Base-by-base conservation (phyloP, 2,329 filamentous ascomycete species). In the Colletotrichum cuscutae region DNA sequence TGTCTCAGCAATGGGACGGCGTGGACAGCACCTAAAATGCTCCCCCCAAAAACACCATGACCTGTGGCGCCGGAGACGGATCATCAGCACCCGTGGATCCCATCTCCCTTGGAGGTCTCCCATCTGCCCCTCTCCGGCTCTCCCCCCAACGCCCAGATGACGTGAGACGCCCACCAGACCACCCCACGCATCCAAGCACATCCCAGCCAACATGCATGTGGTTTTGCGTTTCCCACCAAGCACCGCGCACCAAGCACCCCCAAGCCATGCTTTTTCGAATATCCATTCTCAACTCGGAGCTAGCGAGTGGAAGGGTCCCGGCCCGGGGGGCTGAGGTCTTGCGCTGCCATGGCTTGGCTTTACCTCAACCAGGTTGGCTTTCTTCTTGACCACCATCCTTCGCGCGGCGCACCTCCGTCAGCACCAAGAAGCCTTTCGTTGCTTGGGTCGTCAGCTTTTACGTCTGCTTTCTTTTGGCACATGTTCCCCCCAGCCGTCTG, bases 241-340 rank as follows among this genome's bases (percentile, higher is more conserved):
- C 15, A 42, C 37, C 37, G 15, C 37, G 37, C 37, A 42, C 37
- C 37, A 42, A 42, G 37, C 37, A 19, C 13, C 13, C 35, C 24
- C 5, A n/a, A 26, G 9, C 11, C 5, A 5, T 30, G 15, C 13
- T 49, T 22, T 15, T 28, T 54, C 37, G 37, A 42, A 49, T 26
- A 54, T 13, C 52, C 52, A 35, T 22, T 49, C 22, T 19, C 35
- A 42, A 54, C 35, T 24, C 30, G 35, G 66, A 56, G 60, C 60
- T 53, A 22, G 60, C 46, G 28, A 53, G 28, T 53, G 28, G 46
- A 37, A 54, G 61, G 56, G 66, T 65, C 71, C 67, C 35, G 67
- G 66, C 26, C 71, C 24, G 60, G 26, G 56, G 59, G 66, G 70
- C 70, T 73, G 71, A 65, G 71, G 57, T 66, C 56, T 65, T 52